A percentile compares a stretch with the other conserved stretches of the same genome.
Conservation (phyloP, 108 stramenopile species). For the Mediolabrus comicus region DNA sequence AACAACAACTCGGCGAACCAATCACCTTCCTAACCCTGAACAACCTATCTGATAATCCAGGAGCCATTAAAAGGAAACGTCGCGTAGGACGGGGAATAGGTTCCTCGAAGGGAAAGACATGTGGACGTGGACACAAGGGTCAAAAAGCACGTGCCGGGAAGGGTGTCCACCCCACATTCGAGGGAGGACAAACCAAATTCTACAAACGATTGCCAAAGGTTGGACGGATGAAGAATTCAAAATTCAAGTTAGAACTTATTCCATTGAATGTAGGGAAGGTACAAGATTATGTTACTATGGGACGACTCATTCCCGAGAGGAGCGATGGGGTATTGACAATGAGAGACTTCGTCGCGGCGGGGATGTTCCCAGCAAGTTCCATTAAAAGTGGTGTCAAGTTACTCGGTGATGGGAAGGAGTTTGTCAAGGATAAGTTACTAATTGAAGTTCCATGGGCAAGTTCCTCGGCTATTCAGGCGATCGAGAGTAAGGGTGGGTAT, state of each 20-base stretch:
- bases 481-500: constrained; percentile 91
- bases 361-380: constrained; percentile 69
- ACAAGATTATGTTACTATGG: constrained; percentile 94
- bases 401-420: constrained; percentile 67
- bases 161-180: constrained; percentile 85
- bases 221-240: constrained; percentile 90
- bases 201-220: constrained; percentile 94
- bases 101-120: constrained; percentile 94
- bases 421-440: constrained; percentile 65
- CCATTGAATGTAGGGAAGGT: constrained; percentile 82
- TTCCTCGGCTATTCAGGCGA: constrained; percentile 82
- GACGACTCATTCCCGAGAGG: constrained; percentile 68
- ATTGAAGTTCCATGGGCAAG: constrained; percentile 92
- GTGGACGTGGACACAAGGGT: constrained; percentile 96
- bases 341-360: constrained; percentile 89
- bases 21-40: constrained; percentile 71
- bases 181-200: constrained; percentile 98
- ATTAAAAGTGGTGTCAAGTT: constrained; percentile 90
- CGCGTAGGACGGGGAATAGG: constrained; percentile 98
- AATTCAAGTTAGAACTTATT: constrained; percentile 70
- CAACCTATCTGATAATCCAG: constrained; percentile 82
- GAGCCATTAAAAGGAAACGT: constrained; percentile 73
- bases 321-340: constrained; percentile 76
- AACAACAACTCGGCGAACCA: constrained; percentile 48
- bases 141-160: constrained; percentile 89